A percentile compares a stretch with the other conserved stretches of the same genome.
Conservation (phyloP, 495 filamentous ascomycete genomes). For the Penicillium cataractarum region DNA sequence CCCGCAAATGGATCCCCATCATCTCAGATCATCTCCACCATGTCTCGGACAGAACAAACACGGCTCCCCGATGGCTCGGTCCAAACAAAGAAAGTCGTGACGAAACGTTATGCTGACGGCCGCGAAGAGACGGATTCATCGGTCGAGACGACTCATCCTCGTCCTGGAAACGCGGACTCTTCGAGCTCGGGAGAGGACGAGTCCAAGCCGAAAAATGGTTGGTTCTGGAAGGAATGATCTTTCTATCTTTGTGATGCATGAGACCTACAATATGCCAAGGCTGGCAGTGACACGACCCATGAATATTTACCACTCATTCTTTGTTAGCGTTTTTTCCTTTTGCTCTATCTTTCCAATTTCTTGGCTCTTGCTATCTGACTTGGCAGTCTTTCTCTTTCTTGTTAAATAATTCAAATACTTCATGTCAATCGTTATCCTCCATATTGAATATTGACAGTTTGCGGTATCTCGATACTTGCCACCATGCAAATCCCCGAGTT, state of each 20-base stretch:
- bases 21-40: conserved; percentile 56
- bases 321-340: conserved; percentile 18
- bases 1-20: conserved; percentile 11
- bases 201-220: conserved; percentile 35
- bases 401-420: neutral
- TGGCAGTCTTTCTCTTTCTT: conserved; percentile 7
- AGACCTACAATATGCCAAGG: neutral
- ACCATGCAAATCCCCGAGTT: neutral
- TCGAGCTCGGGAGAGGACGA: conserved; percentile 13
- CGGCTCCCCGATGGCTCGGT: conserved; percentile 62
- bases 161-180: conserved; percentile 8
- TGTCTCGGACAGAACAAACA: conserved; percentile 58
- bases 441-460: neutral
- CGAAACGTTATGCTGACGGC: conserved; percentile 66
- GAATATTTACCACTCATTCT: conserved; percentile 6
- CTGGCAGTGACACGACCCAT: conserved; percentile 17
- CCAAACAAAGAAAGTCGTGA: conserved; percentile 60
- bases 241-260: conserved; percentile 6
- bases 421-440: neutral
- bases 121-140: conserved; percentile 59
- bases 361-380: neutral
- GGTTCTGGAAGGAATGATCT: conserved; percentile 46
- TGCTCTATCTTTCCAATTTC: neutral
- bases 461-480: neutral
- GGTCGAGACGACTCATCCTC: conserved; percentile 36